phyloP scores from a whole-genome alignment of 805 yeast species.

The Ogataea neopini region DNA sequence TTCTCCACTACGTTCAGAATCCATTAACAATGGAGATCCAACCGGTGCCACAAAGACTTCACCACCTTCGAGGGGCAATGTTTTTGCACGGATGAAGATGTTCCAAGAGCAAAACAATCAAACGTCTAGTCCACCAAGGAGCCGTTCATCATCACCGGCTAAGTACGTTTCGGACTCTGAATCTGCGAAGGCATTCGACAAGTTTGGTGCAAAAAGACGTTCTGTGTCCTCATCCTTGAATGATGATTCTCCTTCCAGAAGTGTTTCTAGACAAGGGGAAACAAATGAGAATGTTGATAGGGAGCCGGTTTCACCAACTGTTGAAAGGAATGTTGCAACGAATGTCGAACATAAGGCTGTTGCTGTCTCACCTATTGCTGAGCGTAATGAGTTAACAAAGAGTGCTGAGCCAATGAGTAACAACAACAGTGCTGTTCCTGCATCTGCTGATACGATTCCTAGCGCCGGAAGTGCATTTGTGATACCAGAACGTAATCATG shows the following conservation, averaged over 20 bases:
- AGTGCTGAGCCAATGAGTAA: neutral
- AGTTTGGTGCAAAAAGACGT: constrained; percentile 34
- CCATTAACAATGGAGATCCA: constrained; percentile 10
- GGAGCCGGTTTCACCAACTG: neutral
- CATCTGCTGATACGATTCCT: constrained; percentile 21
- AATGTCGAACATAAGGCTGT: too few species aligned
- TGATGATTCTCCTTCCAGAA: constrained; percentile 5
- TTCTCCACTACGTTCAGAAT: constrained; percentile 15
- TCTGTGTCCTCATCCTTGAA: constrained; percentile 8
- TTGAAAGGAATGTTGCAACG: neutral
- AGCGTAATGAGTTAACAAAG: neutral
- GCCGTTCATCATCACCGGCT: constrained; percentile 23
- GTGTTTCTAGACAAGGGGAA: constrained; percentile 1
- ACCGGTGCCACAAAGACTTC: constrained; percentile 13
- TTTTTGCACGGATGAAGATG: constrained; percentile 30
- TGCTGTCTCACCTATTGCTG: neutral
- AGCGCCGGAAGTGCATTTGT: constrained; percentile 28
- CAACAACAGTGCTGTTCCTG: constrained; percentile 6
- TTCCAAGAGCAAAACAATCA: constrained; percentile 20
- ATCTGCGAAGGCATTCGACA: constrained; percentile 30
- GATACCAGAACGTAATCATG: constrained; percentile 15
- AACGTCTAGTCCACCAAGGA: constrained; percentile 13
- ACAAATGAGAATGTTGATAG: neutral
- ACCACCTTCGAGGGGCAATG: constrained; percentile 25
- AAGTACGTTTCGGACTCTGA: constrained; percentile 14